Evolutionary conservation across 139 green algal genomes (phyloP).

Genomic region (Pleodorina starrii): DNA sequence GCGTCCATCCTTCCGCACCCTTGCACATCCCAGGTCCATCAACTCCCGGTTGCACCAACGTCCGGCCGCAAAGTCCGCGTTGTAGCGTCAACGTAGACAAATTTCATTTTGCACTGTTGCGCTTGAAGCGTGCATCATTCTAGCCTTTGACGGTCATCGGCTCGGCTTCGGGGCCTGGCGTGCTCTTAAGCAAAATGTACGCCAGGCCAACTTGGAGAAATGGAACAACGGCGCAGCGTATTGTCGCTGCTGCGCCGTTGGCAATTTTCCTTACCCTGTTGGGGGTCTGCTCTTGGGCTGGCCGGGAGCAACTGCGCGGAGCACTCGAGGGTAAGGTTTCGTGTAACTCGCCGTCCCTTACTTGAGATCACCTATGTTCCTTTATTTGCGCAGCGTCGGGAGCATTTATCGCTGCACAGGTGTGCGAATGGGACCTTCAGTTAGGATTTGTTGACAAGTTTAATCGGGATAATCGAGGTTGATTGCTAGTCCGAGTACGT

Average conservation of each 20-base stretch:
- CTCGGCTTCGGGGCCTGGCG: no score
- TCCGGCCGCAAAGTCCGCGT: no score
- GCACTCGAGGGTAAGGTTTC: background rate
- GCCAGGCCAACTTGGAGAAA: background rate
- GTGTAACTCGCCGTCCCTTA: background rate
- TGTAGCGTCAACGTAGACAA: no score
- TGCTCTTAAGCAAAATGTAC: constrained; percentile 1
- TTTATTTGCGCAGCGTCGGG: constrained; percentile 16
- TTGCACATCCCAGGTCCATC: no score
- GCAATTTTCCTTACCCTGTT: background rate
- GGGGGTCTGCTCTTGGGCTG: background rate
- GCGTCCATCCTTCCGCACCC: no score
- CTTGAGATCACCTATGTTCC: background rate
- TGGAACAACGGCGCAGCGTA: background rate
- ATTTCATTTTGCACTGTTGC: no score
- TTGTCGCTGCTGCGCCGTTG: constrained; percentile 11
- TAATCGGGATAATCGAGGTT: no score
- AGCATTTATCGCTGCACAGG: constrained; percentile 22
- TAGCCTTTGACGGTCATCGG: no score
- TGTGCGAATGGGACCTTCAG: background rate
- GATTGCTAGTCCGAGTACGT: no score
- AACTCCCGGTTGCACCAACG: no score
- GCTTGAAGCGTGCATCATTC: no score
- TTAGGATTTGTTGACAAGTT: background rate
- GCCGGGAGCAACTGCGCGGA: constrained; percentile 1